phyloP scores from a whole-genome alignment of 345 rosid species.

The Eucalyptus caleyi region DNA sequence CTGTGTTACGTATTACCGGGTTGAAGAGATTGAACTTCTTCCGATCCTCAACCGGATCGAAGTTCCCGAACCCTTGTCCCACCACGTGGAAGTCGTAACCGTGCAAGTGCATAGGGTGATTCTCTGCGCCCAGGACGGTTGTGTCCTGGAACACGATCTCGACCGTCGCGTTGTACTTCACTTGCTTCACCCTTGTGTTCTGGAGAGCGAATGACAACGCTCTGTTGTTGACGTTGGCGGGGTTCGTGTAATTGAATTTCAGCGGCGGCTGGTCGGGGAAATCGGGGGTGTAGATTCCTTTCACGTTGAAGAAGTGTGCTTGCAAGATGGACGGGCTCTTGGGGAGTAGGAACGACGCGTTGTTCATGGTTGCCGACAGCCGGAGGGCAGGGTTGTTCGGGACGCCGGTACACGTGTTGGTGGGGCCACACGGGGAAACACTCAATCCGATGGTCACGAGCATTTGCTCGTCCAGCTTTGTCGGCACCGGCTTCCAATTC shows the following conservation, averaged over 20 bases:
- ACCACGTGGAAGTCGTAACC: slow-evolving; percentile 71
- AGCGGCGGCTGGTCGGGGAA: slow-evolving; percentile 56
- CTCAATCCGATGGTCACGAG: slow-evolving; percentile 46
- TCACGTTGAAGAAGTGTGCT: slow-evolving; percentile 33
- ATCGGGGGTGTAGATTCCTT: slow-evolving; percentile 48
- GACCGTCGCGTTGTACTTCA: slow-evolving; percentile 67
- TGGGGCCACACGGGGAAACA: slow-evolving; percentile 27
- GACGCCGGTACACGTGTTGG: slow-evolving; percentile 27
- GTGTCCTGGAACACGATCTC: slow-evolving; percentile 73
- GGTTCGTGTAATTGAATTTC: slow-evolving; percentile 52
- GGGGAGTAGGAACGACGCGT: slow-evolving; percentile 45
- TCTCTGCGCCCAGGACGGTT: slow-evolving; percentile 41
- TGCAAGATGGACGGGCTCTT: slow-evolving; percentile 35
- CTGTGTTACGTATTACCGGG: slow-evolving; percentile 64
- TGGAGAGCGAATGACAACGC: slow-evolving; percentile 34
- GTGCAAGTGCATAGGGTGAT: slow-evolving; percentile 83
- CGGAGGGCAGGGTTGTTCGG: not conserved
- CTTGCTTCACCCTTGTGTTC: slow-evolving; percentile 37
- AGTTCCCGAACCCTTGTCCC: slow-evolving; percentile 92
- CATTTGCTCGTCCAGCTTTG: slow-evolving; percentile 56
- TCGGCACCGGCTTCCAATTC: slow-evolving; percentile 58
- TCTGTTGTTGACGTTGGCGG: not conserved
- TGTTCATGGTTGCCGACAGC: slow-evolving; percentile 69
- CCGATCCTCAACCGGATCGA: slow-evolving; percentile 20
- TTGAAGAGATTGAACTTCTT: slow-evolving; percentile 44